Evolutionary conservation across 345 rosid species (phyloP), one percentile per base, ranked within the genome.

Genomic region (Erucastrum elatum): DNA sequence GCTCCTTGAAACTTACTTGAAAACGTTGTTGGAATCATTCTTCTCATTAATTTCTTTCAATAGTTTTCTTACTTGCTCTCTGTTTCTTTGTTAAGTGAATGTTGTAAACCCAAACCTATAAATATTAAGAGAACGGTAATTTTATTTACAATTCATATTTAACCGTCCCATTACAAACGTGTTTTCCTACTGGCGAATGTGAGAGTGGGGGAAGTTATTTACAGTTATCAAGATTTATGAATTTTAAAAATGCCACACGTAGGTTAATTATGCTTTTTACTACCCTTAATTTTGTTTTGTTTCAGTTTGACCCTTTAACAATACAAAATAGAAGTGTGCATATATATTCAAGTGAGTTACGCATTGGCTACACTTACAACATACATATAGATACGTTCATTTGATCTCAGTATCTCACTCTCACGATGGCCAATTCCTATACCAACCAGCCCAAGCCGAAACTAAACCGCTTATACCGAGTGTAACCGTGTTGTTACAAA

Each of bases 361-460:
- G 74, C n/a, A 21, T 69, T 63, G 29, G 71, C 4, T 73, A 68
- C 37, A 34, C 37, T 34, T 41, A 41, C 56, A 67, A 51, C 64
- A 68, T n/a, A 46, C 26, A 58, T 15, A 3, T 11, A 58, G 6
- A 34, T 13, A 27, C 59, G 66, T 63, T 25, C 2, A 17, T 49
- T 33, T 11, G 56, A 30, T 9, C 13, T 59, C 10, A 27, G 8
- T n/a, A 44, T 56, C 2, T 51, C 73, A 21, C 21, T 76, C 73
- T 76, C 68, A 94, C 0, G 91, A 88, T 3, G 97, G 97, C 98
- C 97, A 94, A 55, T 95, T 93, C 67, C 99, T 87, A 68, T 95
- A 95, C 98, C 99, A 95, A 60, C 99, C 99, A 4, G 98, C 87
- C 99, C 99, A 95, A 1, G 99, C 96, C 33, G 99, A 93, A 64